Percentiles rank a stretch among this genome's conserved stretches.
Conservation (phyloP, 345 rosid species). For the Syzygium jambos region DNA sequence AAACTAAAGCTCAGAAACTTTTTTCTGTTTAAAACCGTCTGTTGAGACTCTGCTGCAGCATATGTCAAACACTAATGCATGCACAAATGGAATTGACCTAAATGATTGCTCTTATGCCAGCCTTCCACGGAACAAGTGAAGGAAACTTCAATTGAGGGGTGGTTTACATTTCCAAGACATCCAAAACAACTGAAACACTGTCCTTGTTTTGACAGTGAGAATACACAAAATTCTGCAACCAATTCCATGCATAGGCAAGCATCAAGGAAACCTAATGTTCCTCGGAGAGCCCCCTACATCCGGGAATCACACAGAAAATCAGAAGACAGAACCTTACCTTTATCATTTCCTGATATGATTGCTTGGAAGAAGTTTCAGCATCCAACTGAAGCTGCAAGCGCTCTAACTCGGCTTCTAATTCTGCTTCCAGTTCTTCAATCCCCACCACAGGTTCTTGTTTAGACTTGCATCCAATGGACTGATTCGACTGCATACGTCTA, state of each 20-base stretch:
- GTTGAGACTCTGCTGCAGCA: not conserved
- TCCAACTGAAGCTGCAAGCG: constrained; percentile 47
- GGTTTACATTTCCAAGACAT: not conserved
- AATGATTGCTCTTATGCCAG: not conserved
- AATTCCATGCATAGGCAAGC: not conserved
- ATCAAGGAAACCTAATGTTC: not conserved
- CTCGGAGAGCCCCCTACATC: not conserved
- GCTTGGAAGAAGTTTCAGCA: constrained; percentile 11
- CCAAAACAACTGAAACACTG: not conserved
- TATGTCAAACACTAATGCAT: not conserved
- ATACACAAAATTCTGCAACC: not conserved
- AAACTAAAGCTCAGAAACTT: not conserved
- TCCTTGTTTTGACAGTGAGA: not conserved
- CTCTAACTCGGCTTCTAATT: constrained; percentile 66
- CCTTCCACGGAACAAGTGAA: not conserved
- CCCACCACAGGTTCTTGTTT: constrained; percentile 25
- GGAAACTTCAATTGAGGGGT: not conserved
- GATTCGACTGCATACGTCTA: not conserved
- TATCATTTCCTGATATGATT: constrained; percentile 8
- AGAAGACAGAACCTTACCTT: constrained; percentile 15
- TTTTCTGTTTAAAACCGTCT: not conserved
- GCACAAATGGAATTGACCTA: not conserved
- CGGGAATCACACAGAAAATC: not conserved
- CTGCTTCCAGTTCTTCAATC: constrained; percentile 60
- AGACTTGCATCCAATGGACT: constrained; percentile 8